Base-by-base conservation (phyloP, 2,329 filamentous ascomycete species). In the Fusarium euwallaceae region DNA sequence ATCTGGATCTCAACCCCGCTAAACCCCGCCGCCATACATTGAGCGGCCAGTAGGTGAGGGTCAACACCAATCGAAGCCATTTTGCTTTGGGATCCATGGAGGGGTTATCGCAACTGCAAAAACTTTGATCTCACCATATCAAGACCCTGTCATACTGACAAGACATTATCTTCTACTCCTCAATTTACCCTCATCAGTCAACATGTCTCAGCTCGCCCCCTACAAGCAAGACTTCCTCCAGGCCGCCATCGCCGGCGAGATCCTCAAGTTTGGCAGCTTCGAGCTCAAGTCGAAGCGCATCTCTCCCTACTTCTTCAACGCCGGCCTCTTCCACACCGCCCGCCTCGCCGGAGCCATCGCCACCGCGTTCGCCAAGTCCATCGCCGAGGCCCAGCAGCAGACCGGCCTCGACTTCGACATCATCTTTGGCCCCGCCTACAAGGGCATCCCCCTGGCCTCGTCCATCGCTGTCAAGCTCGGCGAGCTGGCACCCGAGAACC, bases 301-400 rank as follows among this genome's bases (percentile, higher is more conserved):
- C 79, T 98, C 95, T 14, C 97, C 97, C 48, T 98, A 98, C 89
- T 98, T 98, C 88, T 97, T 98, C 91, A 98, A 98, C 84, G 95
- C 95, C 56, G 95, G 95, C 70, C 91, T 94, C 79, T 97, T 98
- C 85, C 95, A 97, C 88, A 92, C 92, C 62, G 93, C 93, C 24
- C 89, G 92, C 72, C 90, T 98, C 34, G 91, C 97, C 73, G 90
- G 89, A 72, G 91, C 95, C 66, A 94, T 98, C 77, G 90, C 93
- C 62, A 89, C 91, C 45, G 95, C 96, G 69, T 98, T 96, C 84
- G 96, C 96, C 51, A 84, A 88, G 75, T 88, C 90, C 66, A 90
- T 93, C 78, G 84, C 87, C 73, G 83, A 88, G 59, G 85, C 87
- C 22, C 83, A 84, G 77, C 77, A 82, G 53, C 79, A 84, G 37